Evolutionary conservation across 164 flowering plant species (phyloP).

Genomic region (Houttuynia cordata): DNA sequence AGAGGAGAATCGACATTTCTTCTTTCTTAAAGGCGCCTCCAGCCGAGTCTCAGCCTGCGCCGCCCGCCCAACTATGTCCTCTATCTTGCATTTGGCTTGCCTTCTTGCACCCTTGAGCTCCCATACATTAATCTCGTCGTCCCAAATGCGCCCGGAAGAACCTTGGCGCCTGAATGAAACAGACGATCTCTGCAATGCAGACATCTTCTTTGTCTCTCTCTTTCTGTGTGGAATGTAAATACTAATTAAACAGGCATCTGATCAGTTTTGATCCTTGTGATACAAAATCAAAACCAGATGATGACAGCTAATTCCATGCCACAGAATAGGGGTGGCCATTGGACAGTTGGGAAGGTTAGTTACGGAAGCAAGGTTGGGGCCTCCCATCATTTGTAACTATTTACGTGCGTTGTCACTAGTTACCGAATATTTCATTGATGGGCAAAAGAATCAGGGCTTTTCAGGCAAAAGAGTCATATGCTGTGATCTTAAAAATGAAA

Average conservation of each 20-base stretch:
- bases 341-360: too few species aligned
- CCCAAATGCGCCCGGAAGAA: constrained; percentile 76
- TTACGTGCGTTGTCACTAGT: too few species aligned
- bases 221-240: too few species aligned
- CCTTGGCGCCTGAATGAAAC: constrained; percentile 69
- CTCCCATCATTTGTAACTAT: too few species aligned
- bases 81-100: background rate
- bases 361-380: too few species aligned
- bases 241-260: background rate
- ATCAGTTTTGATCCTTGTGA: background rate
- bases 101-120: constrained; percentile 11
- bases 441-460: too few species aligned
- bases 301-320: too few species aligned
- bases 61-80: background rate
- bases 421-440: too few species aligned
- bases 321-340: too few species aligned
- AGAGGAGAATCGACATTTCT: background rate
- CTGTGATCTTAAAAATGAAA: too few species aligned
- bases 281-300: too few species aligned
- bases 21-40: background rate
- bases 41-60: background rate
- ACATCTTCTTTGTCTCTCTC: constrained; percentile 15
- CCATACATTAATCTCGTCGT: constrained; percentile 30
- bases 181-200: constrained; percentile 50
- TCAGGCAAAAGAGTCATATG: too few species aligned